Base-by-base conservation (phyloP, 2,329 filamentous ascomycete genomes). In the Juglanconis juglandina region DNA sequence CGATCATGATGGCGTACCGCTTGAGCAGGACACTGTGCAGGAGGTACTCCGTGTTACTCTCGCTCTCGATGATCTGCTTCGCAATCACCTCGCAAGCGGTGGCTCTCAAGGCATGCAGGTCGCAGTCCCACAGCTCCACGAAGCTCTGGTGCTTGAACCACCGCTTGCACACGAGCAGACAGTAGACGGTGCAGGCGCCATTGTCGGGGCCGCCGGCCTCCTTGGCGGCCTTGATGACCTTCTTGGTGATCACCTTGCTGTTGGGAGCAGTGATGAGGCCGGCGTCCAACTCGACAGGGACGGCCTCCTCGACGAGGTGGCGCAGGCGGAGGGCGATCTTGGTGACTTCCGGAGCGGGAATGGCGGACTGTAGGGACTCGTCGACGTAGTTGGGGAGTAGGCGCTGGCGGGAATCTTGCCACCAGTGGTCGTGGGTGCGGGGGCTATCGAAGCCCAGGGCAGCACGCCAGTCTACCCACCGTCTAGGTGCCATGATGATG, bases 41-140 rank as follows among this genome's bases (percentile, higher is more conserved):
- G 3, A 99, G 81, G 70, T 92, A 96, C 39, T 85, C 76, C 62
- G 86, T 80, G 68, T 98, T 84, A 42, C 96, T 89, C 70, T 97
- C 94, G 2, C 74, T 76, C 74, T 99, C 95, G 69, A 99, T 98
- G 66, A 88, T 78, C 32, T 84, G 80, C 78, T 98, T 99, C 24
- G 95, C 93, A 68, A 99, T 89, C 52, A 97, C 87, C 73, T 97
- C 92, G 70, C 92, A 96, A 13, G 95, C 93, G 2, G 84, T 79
- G 2, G 92, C 91, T 35, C 94, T 86, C 42, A 95, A 78, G 47
- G 87, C 77, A 72, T 96, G 91, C 44, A 98, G 80, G 62, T 92
- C 89, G 6, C 93, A 87, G 74, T 99, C 94, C 92, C 94, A 99
- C 2, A 98, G 84, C 79, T 99, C 95, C 6, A 87, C 73, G 34